phyloP scores from a whole-genome alignment of 148 eudicot genomes.

The Arctostaphylos glauca region DNA sequence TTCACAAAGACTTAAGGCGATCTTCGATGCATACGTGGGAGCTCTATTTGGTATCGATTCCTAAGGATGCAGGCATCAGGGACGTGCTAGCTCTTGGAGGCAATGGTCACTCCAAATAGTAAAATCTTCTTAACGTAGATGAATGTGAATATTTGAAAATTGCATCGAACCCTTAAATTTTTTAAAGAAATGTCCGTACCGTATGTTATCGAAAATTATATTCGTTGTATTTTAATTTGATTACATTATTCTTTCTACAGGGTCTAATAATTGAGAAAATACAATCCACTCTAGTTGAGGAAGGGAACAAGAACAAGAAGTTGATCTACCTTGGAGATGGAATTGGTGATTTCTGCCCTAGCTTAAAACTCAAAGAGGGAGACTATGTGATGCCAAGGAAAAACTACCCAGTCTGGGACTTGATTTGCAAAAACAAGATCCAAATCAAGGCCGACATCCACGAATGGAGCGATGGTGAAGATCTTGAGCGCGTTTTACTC shows the following conservation, averaged over 20 bases:
- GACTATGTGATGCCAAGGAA: conserved; percentile 79
- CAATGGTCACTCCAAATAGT: too few species aligned
- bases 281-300: conserved; percentile 27
- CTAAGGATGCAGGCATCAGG: too few species aligned
- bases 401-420: conserved; percentile 70
- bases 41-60: too few species aligned
- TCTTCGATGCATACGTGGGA: too few species aligned
- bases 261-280: conserved; percentile 53
- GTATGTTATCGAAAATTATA: too few species aligned
- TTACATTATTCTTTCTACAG: conserved; percentile 20
- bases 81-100: too few species aligned
- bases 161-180: too few species aligned
- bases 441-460: conserved; percentile 49
- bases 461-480: conserved; percentile 74
- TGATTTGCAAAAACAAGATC: conserved; percentile 46
- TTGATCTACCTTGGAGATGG: conserved; percentile 75
- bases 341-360: conserved; percentile 74
- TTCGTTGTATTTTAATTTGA: too few species aligned
- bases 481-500: conserved; percentile 45
- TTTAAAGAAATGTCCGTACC: too few species aligned
- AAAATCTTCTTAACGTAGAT: too few species aligned
- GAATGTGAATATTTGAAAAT: too few species aligned
- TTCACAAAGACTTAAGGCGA: too few species aligned
- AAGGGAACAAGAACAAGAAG: conserved; percentile 37
- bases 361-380: conserved; percentile 50